Conservation (phyloP, 2,329 filamentous ascomycete species). For the Chlorencoelia australis region DNA sequence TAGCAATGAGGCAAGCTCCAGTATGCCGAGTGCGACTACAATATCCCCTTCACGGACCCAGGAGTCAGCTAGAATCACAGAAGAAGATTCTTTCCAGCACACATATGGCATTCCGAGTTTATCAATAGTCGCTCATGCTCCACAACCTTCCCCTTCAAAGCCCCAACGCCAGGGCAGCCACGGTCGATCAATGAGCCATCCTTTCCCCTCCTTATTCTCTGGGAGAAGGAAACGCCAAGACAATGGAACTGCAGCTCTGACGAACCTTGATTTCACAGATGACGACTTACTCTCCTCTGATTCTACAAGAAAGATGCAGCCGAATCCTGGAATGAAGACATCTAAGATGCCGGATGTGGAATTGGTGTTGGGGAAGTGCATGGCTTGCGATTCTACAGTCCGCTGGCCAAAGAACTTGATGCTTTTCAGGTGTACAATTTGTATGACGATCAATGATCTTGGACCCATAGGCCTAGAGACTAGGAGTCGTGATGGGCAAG, state of each 20-base stretch:
- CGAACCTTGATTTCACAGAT: slow-evolving; percentile 37
- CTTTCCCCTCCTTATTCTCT: slow-evolving; percentile 63
- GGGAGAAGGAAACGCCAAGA: slow-evolving; percentile 43
- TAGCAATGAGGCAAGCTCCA: slow-evolving; percentile 15
- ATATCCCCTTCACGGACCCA: slow-evolving; percentile 1
- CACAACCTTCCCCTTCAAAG: slow-evolving; percentile 9
- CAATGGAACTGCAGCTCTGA: slow-evolving; percentile 27
- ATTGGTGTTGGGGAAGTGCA: slow-evolving; percentile 63
- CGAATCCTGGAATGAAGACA: slow-evolving; percentile 24
- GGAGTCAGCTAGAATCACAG: slow-evolving; percentile 18
- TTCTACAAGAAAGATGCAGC: slow-evolving; percentile 7
- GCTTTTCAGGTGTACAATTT: slow-evolving; percentile 74
- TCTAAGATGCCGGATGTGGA: slow-evolving; percentile 40
- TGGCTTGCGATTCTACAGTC: slow-evolving; percentile 75
- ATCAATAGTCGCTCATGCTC: not conserved
- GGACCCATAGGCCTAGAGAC: slow-evolving; percentile 31
- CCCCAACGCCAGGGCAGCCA: slow-evolving; percentile 8
- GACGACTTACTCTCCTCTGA: slow-evolving; percentile 29
- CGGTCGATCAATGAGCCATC: slow-evolving; percentile 60
- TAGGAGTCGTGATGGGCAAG: slow-evolving; percentile 21
- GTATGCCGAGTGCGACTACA: slow-evolving; percentile 1
- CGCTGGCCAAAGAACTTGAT: slow-evolving; percentile 66
- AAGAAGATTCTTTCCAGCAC: slow-evolving; percentile 25
- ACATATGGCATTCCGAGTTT: slow-evolving; percentile 24
- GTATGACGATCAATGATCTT: slow-evolving; percentile 76